A percentile compares a stretch with the other conserved stretches of the same genome.
These are phyloP conservation scores for Alternaria rosae DNA, from an alignment of 2,329 filamentous ascomycete species.

Conservation along the genomic window DNA sequence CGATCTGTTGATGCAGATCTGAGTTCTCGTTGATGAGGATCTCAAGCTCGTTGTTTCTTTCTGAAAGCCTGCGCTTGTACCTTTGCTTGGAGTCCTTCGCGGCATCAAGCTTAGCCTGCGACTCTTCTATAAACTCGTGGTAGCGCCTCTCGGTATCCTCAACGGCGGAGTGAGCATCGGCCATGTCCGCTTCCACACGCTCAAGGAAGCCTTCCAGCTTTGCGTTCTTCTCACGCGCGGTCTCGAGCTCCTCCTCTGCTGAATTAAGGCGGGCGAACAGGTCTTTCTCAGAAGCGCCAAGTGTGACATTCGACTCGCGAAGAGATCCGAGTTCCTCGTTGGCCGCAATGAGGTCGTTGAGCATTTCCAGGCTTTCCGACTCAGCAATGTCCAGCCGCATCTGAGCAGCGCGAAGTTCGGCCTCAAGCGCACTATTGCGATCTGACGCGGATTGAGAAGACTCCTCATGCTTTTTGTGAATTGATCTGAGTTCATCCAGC, in stretches of 20 bases:
- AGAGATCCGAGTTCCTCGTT: slow-evolving; percentile 39
- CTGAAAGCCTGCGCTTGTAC: slow-evolving; percentile 41
- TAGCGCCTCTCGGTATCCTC: slow-evolving; percentile 42
- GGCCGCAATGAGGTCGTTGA: slow-evolving; percentile 25
- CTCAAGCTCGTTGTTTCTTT: slow-evolving; percentile 40
- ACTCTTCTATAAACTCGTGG: slow-evolving; percentile 35
- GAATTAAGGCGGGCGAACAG: slow-evolving; percentile 34
- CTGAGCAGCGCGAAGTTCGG: slow-evolving; percentile 25
- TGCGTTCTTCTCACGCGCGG: slow-evolving; percentile 39
- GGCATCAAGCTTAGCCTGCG: slow-evolving; percentile 40
- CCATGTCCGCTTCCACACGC: slow-evolving; percentile 41
- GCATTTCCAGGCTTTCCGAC: slow-evolving; percentile 29
- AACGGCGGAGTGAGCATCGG: slow-evolving; percentile 37
- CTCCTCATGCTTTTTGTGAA: slow-evolving; percentile 21
- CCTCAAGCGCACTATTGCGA: slow-evolving; percentile 24
- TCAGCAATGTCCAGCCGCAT: slow-evolving; percentile 35
- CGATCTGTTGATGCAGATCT: slow-evolving; percentile 36
- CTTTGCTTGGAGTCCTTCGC: slow-evolving; percentile 37
- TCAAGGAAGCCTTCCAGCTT: slow-evolving; percentile 43
- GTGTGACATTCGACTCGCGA: slow-evolving; percentile 33
- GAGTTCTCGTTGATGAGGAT: slow-evolving; percentile 38
- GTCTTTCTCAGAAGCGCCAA: slow-evolving; percentile 41
- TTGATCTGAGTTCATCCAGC: slow-evolving; percentile 16
- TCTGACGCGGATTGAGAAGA: slow-evolving; percentile 5
- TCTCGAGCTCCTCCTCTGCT: slow-evolving; percentile 43